A percentile compares a stretch with the other conserved stretches of the same genome.
Evolutionary conservation across 163 green algal species (phyloP).

Genomic region (Scenedesmus sp.): DNA sequence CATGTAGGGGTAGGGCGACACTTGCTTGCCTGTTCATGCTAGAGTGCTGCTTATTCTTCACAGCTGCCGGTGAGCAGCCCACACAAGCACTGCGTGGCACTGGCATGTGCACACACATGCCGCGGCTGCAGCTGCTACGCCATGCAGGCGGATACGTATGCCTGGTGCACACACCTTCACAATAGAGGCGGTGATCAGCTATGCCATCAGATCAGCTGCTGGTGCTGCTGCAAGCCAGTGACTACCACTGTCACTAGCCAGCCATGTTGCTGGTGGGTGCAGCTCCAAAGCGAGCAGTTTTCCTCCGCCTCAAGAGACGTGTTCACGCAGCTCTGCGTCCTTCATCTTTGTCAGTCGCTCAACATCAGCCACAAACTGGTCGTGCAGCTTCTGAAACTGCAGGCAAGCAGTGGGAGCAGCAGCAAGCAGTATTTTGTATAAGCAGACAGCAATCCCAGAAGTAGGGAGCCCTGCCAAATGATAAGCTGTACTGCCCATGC

Average conservation of each 20-base stretch:
- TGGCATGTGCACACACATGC: no score
- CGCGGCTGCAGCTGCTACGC: no score
- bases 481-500: background rate
- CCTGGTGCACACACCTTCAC: no score
- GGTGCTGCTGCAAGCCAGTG: background rate
- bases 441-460: no score
- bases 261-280: background rate
- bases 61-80: no score
- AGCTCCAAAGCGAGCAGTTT: background rate
- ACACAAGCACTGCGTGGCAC: no score
- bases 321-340: slow-evolving; percentile 51
- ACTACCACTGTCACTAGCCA: no score
- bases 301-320: background rate
- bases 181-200: no score
- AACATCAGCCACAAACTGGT: slow-evolving; percentile 67
- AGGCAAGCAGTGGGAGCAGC: background rate
- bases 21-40: no score
- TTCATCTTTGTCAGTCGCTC: slow-evolving; percentile 57
- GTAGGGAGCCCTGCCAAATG: background rate
- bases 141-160: no score
- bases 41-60: no score
- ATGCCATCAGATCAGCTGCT: background rate
- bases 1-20: no score
- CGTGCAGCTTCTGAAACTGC: slow-evolving; percentile 72
- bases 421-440: background rate